Percentiles rank a stretch among this genome's conserved stretches.
Evolutionary conservation across 305 asterid species (phyloP).

Genomic region (Coffea humblotiana): DNA sequence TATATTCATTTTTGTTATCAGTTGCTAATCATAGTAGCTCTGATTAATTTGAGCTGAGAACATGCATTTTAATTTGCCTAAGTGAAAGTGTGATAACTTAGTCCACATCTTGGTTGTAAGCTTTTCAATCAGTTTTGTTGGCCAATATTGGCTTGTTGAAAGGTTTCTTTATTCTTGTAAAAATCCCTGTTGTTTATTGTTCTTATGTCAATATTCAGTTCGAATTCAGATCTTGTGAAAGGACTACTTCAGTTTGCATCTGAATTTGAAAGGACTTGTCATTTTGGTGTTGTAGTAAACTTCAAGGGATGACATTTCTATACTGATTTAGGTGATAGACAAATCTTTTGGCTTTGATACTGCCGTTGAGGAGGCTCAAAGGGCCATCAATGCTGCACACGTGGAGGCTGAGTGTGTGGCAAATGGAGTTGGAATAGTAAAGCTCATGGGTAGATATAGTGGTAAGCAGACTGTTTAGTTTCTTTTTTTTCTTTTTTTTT

Average conservation of each 20-base stretch:
- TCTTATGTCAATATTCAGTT: not conserved
- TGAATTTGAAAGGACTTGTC: not conserved
- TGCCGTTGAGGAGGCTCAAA: slow-evolving; percentile 53
- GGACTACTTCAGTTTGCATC: not conserved
- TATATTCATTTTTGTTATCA: too few relatives aligned
- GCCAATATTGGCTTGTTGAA: too few relatives aligned
- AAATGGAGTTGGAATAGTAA: slow-evolving; percentile 50
- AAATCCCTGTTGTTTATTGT: not conserved
- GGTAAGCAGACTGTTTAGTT: slow-evolving; percentile 32
- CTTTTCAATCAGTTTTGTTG: not conserved
- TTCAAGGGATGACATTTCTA: not conserved
- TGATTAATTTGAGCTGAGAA: too few relatives aligned
- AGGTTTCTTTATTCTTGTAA: too few relatives aligned
- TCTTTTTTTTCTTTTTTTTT: not conserved
- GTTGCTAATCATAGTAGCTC: too few relatives aligned
- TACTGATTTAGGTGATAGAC: slow-evolving; percentile 40
- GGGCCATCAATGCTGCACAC: slow-evolving; percentile 59
- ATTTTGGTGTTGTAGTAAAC: not conserved
- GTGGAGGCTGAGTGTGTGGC: slow-evolving; percentile 56
- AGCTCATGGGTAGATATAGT: slow-evolving; percentile 78
- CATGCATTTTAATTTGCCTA: not conserved
- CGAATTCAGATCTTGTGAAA: not conserved
- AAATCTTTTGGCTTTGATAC: slow-evolving; percentile 40
- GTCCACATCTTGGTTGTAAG: not conserved
- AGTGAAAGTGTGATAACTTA: not conserved